These are phyloP conservation scores for Mallotus repandus DNA, from an alignment of 441 rosid genomes.

Conservation along the genomic window DNA sequence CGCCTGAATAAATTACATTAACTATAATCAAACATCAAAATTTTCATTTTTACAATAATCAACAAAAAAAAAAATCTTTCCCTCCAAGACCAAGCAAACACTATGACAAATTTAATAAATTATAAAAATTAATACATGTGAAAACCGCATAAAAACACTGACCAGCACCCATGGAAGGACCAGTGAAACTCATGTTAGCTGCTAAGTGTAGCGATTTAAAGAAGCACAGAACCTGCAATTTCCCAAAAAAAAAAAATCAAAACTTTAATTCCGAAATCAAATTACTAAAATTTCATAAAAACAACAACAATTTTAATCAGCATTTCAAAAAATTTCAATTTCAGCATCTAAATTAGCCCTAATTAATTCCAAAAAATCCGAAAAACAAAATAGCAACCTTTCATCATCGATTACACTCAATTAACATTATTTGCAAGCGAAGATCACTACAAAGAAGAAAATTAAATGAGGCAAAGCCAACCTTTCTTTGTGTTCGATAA, in stretches of 20 bases:
- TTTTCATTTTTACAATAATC: background rate
- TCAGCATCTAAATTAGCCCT: background rate
- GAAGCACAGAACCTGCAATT: constrained; percentile 35
- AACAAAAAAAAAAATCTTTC: background rate
- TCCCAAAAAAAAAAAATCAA: no score
- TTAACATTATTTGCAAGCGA: no score
- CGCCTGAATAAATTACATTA: constrained; percentile 39
- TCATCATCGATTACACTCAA: background rate
- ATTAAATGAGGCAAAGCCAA: no score
- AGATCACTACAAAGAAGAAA: no score
- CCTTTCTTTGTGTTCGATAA: no score
- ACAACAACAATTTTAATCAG: background rate
- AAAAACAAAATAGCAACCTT: background rate
- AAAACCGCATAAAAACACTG: constrained; percentile 18
- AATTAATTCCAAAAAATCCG: background rate
- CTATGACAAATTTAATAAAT: background rate
- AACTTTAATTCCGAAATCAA: background rate
- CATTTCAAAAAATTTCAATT: background rate
- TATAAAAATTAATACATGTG: background rate
- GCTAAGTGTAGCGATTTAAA: constrained; percentile 2
- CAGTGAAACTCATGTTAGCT: constrained; percentile 66
- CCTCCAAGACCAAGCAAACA: background rate
- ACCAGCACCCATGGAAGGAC: constrained; percentile 70
- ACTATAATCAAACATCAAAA: no score
- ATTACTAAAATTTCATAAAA: background rate